A percentile compares a stretch with the other conserved stretches of the same genome.
These are phyloP conservation scores for Rhazya stricta DNA, from an alignment of 257 asterid genomes.

Conservation along the genomic window DNA sequence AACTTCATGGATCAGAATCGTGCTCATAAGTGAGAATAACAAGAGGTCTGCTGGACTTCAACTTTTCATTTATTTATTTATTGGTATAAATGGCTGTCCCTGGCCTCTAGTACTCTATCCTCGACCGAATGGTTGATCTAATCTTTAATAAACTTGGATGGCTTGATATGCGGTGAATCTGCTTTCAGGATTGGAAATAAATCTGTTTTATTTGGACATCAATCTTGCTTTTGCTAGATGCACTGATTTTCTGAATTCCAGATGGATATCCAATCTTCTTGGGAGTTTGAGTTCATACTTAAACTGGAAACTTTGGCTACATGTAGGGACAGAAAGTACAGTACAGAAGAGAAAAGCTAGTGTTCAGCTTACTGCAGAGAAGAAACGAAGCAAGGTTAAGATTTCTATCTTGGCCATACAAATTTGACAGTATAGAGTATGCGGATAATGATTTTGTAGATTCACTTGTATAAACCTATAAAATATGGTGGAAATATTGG, in stretches of 20 bases:
- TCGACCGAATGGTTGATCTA: not conserved
- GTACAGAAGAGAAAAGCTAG: conserved; percentile 11
- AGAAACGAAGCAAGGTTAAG: conserved; percentile 16
- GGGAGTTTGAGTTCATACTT: not conserved
- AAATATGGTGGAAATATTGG: too few relatives aligned
- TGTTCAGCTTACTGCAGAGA: conserved; percentile 16
- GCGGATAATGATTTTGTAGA: not conserved
- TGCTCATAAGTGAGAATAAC: not conserved
- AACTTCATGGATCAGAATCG: not conserved
- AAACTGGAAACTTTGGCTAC: not conserved
- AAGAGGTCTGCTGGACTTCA: not conserved
- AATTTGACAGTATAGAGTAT: not conserved
- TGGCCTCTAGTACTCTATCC: not conserved
- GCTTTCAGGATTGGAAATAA: not conserved
- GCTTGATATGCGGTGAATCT: not conserved
- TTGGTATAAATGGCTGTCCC: not conserved
- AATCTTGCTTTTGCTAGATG: not conserved
- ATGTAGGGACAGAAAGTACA: conserved; percentile 16
- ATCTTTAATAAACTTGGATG: not conserved
- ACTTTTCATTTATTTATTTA: not conserved
- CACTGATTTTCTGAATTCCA: conserved; percentile 5
- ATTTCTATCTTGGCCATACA: conserved; percentile 1
- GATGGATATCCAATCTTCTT: not conserved
- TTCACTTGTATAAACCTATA: not conserved
- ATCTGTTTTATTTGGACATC: not conserved